Base-by-base conservation (phyloP, 139 green algal genomes). In the Auxenochlorella protothecoides region DNA sequence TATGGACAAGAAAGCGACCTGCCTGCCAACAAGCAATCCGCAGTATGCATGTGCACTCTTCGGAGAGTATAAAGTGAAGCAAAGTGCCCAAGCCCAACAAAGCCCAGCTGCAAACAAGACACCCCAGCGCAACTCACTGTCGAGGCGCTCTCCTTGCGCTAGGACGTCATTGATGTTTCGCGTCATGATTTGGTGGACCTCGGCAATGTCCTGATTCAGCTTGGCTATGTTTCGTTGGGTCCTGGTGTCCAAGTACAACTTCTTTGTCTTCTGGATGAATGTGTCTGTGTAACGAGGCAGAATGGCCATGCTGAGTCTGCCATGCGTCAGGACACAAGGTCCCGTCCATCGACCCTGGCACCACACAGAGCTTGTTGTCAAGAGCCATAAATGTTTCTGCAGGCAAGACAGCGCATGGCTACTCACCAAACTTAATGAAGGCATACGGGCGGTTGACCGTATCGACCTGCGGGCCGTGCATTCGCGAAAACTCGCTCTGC, bases 221-320 rank as follows among this genome's bases (percentile, higher is more conserved):
- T 92, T 96, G 61, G 79, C 78, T n/a, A 99, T 76, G 85, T 99
- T 99, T 56, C 95, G 87, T 80, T 98, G 93, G 59, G 95, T 98
- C 14, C 92, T 85, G 0, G 91, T 96, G 80, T 99, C 95, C 62
- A 95, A 68, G 74, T 98, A 99, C 27, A 98, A 82, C 81, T 97
- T 97, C 78, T 93, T 96, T 4, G 94, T 99, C 76, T 97, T 97
- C 77, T 98, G 93, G 68, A 99, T 99, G 77, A 98, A 99, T 0
- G 93, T 99, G 83, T 99, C 94, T 96, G 85, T 44, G 27, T 67
- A 74, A 4, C 52, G 55, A 14, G 14, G 52, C 71, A 63, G 15
- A 52, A 54, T 14, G 65, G 15, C 51, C 53, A 67, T 2, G 27
- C 57, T 62, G 70, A 52, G 62, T n/a, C 68, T 54, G 55, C 71